Conservation (phyloP, 2,329 filamentous ascomycete species). For the Zasmidium citrigriseum region DNA sequence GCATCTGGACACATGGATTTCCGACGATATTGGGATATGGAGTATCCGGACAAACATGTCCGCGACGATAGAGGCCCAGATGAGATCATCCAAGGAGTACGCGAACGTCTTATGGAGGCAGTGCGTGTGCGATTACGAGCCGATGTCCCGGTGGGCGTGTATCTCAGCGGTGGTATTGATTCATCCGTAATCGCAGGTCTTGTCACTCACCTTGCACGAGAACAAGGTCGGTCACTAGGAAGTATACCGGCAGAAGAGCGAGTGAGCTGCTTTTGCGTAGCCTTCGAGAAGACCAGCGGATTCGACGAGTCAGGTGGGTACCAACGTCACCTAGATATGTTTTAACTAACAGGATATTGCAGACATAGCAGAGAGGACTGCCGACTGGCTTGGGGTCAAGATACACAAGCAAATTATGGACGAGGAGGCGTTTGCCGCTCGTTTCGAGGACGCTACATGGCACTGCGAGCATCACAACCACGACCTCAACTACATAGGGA, state of each 20-base stretch:
- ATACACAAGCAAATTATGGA: constrained; percentile 46
- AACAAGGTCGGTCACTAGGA: constrained; percentile 51
- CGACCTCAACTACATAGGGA: constrained; percentile 57
- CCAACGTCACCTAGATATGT: background rate
- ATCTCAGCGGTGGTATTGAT: constrained; percentile 60
- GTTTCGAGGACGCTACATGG: constrained; percentile 49
- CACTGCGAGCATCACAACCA: constrained; percentile 48
- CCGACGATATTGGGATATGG: constrained; percentile 55
- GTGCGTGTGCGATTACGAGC: constrained; percentile 56
- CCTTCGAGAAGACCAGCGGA: constrained; percentile 52
- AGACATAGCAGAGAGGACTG: constrained; percentile 50
- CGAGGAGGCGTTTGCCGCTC: constrained; percentile 45
- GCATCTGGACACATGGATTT: constrained; percentile 41
- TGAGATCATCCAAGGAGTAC: constrained; percentile 54
- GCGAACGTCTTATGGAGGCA: constrained; percentile 53
- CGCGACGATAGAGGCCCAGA: constrained; percentile 48
- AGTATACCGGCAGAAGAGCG: constrained; percentile 42
- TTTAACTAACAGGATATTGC: background rate
- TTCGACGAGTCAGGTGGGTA: constrained; percentile 50
- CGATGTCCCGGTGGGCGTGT: constrained; percentile 60
- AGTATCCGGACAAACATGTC: constrained; percentile 52
- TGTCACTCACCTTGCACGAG: constrained; percentile 52
- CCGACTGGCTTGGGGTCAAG: constrained; percentile 50
- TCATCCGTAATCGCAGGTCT: constrained; percentile 60
- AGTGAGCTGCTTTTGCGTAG: constrained; percentile 54